Base-by-base conservation (phyloP, 1,139 yeast genomes). In the Pichia kudriavzevii region DNA sequence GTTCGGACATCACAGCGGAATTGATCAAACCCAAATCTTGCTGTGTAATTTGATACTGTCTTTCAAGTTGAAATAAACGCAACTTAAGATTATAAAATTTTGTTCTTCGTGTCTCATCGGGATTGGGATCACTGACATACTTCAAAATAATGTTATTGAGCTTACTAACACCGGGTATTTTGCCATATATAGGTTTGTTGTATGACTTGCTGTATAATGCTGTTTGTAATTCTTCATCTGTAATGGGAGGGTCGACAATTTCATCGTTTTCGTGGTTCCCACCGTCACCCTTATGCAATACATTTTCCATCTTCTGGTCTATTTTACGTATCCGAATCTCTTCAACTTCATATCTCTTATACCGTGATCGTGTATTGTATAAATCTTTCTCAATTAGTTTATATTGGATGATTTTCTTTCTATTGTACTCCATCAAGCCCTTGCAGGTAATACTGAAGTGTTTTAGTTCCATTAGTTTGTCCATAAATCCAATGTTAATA, bases 391-490 rank as follows among this genome's bases (percentile, higher is more conserved):
- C 72, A 10, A 85, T 66, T 45, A 82, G 57, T 32, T 67, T 72
- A 32, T 70, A 64, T 53, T 88, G 97, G 11, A 78, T 61, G 9
- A 73, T 61, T 54, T 91, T 88, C 47, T 78, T 69, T 28, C 71
- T 67, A 36, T 88, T 75, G 53, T 72, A 88, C 49, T 77, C 79
- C 32, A 80, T 66, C 12, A 88, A 73, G 29, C 74, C 71, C 32
- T 81, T 69, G 2, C 81, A 73, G 0, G 80, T 78, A 5, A 69
- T 66, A 0, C 93, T 75, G 58, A 80, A 77, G 49, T 82, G 85
- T 11, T 81, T 87, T 13, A 83, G 73, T 52, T 88, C 96, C 6
- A 83, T 78, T 22, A 88, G 62, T 4, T 94, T 94, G 52, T 88
- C 97, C 26, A 84, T 72, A 47, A 87, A 79, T 36, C 76, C 74